Conservation (phyloP, 495 filamentous ascomycete genomes). For the Neurospora sp. region DNA sequence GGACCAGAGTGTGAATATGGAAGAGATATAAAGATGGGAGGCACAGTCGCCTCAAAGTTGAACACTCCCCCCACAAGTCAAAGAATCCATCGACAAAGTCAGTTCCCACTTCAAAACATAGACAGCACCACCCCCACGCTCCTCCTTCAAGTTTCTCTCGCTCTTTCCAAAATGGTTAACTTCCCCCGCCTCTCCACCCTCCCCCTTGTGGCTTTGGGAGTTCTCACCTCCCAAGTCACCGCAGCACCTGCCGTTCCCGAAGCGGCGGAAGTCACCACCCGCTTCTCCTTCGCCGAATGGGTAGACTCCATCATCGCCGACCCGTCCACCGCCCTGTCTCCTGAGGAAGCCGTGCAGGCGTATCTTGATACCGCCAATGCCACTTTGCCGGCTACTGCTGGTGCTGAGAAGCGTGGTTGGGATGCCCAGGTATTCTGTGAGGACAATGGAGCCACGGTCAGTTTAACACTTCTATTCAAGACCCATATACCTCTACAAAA, state of each 20-base stretch:
- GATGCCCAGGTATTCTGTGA: not conserved
- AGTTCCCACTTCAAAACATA: not conserved
- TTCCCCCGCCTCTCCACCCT: not conserved
- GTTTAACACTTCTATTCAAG: not conserved
- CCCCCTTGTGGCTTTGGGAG: not conserved
- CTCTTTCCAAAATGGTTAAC: not conserved
- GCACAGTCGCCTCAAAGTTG: not conserved
- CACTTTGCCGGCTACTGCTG: not conserved
- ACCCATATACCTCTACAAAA: not conserved
- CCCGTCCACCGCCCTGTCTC: not conserved
- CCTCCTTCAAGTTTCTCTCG: not conserved
- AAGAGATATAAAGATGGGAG: not conserved
- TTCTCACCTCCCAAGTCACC: not conserved
- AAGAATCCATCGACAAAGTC: not conserved
- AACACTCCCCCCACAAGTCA: not conserved
- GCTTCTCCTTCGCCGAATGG: not conserved
- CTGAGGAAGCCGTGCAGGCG: not conserved
- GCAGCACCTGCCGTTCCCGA: not conserved
- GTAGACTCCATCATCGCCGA: not conserved
- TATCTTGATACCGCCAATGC: not conserved
- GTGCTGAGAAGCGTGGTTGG: not conserved
- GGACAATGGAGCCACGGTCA: not conserved
- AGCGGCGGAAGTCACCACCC: not conserved
- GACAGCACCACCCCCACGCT: not conserved
- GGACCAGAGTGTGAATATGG: not conserved